Conservation (phyloP, 2,329 filamentous ascomycete species). For the Colletotrichum horii region DNA sequence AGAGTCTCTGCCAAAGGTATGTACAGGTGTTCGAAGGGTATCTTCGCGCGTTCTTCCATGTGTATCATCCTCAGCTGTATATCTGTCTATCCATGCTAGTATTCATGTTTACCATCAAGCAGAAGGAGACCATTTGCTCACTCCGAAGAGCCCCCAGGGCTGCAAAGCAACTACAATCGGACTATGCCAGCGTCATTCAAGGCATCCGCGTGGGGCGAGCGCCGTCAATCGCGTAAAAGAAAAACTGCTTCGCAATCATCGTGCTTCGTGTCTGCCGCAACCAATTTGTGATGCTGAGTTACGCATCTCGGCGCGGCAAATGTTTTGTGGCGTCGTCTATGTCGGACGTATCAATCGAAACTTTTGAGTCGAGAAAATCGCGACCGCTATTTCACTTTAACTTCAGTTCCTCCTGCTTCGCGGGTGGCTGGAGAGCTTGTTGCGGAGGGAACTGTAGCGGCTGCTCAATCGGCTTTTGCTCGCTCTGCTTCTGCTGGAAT, state of each 20-base stretch:
- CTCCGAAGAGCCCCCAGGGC: neutral
- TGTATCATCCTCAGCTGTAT: neutral
- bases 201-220: neutral
- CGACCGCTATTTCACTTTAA: neutral
- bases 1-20: neutral
- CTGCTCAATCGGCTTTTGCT: constrained; percentile 14
- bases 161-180: neutral
- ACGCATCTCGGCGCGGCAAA: neutral
- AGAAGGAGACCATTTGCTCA: neutral
- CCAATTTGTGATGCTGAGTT: neutral
- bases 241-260: neutral
- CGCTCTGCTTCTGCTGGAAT: constrained; percentile 33
- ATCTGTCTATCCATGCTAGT: neutral
- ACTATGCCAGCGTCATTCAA: neutral
- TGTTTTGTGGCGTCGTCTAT: neutral
- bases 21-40: neutral
- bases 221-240: neutral
- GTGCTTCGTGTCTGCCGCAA: neutral
- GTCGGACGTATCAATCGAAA: neutral
- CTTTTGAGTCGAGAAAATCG: neutral
- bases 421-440: neutral
- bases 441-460: neutral
- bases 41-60: neutral
- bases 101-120: neutral
- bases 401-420: neutral